Base-by-base conservation (phyloP, 371 early-diverging fungal species). In the Mortierella sp. region DNA sequence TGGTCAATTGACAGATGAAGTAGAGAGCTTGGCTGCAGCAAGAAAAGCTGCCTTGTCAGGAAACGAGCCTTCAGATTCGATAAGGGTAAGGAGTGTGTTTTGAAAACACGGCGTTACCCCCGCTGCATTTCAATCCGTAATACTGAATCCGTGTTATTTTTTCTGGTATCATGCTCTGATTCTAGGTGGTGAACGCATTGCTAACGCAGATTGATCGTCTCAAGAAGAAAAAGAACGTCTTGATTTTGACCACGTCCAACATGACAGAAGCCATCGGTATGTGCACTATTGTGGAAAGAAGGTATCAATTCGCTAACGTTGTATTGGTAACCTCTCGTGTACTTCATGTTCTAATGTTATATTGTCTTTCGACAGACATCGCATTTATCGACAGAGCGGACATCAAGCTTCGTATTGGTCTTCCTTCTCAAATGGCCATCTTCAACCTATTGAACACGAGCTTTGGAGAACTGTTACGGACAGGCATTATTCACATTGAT, bases 181-280 rank as follows among this genome's bases (percentile, higher is more conserved):
- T 10, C 23, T 43, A 82, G 81, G 83, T 81, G 18, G 84, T 84
- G n/a, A 87, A 86, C 67, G 86, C 85, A 0, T 61, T 85, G 18
- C 68, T 87, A 12, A 86, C 87, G 1, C 85, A 86, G 71, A 70
- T 85, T 26, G 90, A 90, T 54, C 71, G 82, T 16, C 69, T 90
- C n/a, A 82, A 82, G 63, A 51, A 78, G 23, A 50, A 61, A 30
- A 79, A 67, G 30, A 88, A 88, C 50, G 89, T 87, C 0, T 69
- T 91, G 34, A 79, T 91, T 12, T 28, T 91, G 66, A 79, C 89
- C 18, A 90, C 90, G 1, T 87, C 89, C 3, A 90, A 91, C 57
- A 81, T 91, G 26, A 87, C 87, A 1, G 84, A 86, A 49, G 87
- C 88, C 14, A 89, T 87, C 50, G 88, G 86, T 84, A 62, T 21